A percentile compares a stretch with the other conserved stretches of the same genome.
Conservation (phyloP, 202 grass and related monocot species). For the Dendrocalamus latiflorus region DNA sequence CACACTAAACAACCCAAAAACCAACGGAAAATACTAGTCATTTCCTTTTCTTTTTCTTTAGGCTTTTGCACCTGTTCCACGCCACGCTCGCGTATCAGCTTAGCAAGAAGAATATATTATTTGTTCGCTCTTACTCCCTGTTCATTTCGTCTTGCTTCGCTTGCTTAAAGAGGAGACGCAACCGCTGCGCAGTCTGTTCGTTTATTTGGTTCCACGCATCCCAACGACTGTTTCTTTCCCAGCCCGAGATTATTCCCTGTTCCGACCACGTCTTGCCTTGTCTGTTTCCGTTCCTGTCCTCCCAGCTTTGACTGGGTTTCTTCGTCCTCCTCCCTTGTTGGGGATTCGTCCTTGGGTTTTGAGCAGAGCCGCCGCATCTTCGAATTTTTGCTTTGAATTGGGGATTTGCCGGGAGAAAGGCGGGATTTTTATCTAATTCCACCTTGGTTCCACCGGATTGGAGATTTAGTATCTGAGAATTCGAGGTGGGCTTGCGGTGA, state of each 20-base stretch:
- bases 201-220: slow-evolving; percentile 38
- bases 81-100: background rate
- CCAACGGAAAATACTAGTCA: background rate
- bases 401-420: background rate
- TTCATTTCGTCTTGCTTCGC: background rate
- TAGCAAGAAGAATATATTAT: background rate
- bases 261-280: background rate
- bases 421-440: background rate
- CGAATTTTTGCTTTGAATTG: background rate
- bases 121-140: too few species aligned
- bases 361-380: background rate
- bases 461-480: background rate
- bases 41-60: background rate
- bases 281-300: background rate
- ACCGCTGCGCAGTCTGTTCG: slow-evolving; percentile 4
- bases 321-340: background rate
- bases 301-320: slow-evolving; percentile 16
- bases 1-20: background rate
- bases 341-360: slow-evolving; percentile 8
- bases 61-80: background rate
- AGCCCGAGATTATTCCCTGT: background rate
- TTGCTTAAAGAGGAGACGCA: background rate
- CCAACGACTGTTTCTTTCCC: background rate
- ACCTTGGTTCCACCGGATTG: slow-evolving; percentile 1
- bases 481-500: background rate